Evolutionary conservation across 495 filamentous ascomycete species (phyloP).

Genomic region (Apiosordaria backusii): DNA sequence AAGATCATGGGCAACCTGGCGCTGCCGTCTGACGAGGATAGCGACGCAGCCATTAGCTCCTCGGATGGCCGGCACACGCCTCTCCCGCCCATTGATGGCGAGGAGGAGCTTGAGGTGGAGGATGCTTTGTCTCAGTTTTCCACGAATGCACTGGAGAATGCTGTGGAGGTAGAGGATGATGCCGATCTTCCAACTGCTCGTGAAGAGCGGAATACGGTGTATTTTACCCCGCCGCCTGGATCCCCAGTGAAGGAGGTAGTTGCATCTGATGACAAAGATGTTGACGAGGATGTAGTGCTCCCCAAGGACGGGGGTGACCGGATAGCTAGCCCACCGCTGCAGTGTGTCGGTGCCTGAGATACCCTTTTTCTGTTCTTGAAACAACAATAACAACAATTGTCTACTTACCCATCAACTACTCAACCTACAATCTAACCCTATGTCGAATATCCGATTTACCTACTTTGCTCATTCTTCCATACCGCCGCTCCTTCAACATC

Average conservation of each 20-base stretch:
- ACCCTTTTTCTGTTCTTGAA: neutral
- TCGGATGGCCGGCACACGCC: conserved; percentile 55
- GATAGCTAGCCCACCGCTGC: conserved; percentile 38
- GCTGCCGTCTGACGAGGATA: conserved; percentile 52
- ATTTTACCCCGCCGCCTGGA: conserved; percentile 42
- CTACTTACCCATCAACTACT: neutral
- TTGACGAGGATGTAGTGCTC: neutral
- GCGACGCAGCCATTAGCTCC: conserved; percentile 53
- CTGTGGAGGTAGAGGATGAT: conserved; percentile 5
- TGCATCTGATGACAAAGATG: conserved; percentile 14
- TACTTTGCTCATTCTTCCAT: neutral
- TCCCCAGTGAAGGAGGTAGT: conserved; percentile 30
- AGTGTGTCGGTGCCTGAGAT: conserved; percentile 38
- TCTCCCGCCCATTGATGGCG: conserved; percentile 49
- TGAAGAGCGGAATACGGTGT: conserved; percentile 34
- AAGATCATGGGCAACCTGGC: conserved; percentile 29
- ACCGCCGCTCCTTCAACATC: neutral
- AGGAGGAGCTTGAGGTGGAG: conserved; percentile 25
- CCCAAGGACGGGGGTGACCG: conserved; percentile 27
- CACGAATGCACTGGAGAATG: conserved; percentile 11
- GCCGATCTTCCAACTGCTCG: conserved; percentile 28
- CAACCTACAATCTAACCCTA: neutral
- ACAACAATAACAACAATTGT: neutral
- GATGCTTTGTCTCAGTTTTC: neutral
- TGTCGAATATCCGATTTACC: neutral